Evolutionary conservation across 2,329 filamentous ascomycete species (phyloP), one percentile per base, ranked within the genome.

Genomic region (Penicillium vulpinum): DNA sequence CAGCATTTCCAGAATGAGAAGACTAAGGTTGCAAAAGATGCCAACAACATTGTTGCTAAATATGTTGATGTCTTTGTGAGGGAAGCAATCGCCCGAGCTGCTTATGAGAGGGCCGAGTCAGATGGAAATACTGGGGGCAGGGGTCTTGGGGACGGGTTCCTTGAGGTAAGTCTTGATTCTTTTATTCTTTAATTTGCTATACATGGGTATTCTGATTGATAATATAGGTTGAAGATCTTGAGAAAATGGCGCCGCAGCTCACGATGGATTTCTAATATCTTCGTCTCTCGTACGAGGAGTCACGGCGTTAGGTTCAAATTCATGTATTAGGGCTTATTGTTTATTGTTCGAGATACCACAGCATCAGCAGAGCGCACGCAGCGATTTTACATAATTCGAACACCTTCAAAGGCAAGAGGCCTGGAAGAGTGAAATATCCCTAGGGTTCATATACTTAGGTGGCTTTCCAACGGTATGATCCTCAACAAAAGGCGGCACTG

Each of bases 21-120:
- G 54, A 92, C 89, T 24, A 82, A 88, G 63, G 86, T 96, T 62
- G 87, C 87, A 8, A 87, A 85, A 66, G 89, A 92, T 68, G 91
- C 91, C 4, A 90, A 92, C 71, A 82, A 79, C 7, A 84, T 92
- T 1, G 83, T 92, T 57, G 88, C 86, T 15, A 91, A 88, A 76
- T 97, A 97, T 72, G 83, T 97, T 74, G 91, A 97, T 74, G 85
- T 93, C 0, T 97, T 97, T 76, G 89, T 96, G 51, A 83, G 89
- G 60, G 93, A 97, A 77, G 91, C 91, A 1, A 86, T 97, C 70
- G 91, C 91, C 16, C 78, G 93, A 69, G 87, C 90, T 38, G 85
- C 87, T 10, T 85, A 86, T 57, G 89, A 91, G 78, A 87, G 88
- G 70, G 79, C 73, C 39, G 75, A 80, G 73, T 73, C 73, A 33